Conservation (phyloP, 192 early-diverging fungal genomes). For the Obelidium mucronatum region DNA sequence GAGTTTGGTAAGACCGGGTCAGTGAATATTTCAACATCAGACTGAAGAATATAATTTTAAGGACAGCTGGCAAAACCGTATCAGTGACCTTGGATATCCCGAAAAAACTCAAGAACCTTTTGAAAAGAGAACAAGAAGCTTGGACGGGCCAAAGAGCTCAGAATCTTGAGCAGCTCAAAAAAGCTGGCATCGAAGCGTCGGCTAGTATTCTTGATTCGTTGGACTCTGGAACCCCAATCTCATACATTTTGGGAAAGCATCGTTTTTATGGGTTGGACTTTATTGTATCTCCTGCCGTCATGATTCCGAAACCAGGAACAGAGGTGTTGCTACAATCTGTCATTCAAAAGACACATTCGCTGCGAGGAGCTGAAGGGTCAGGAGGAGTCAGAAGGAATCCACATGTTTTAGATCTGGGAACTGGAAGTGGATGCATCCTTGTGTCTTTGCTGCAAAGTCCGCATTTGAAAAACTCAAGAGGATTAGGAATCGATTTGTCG, state of each 20-base stretch:
- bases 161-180: background rate
- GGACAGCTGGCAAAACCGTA: background rate
- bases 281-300: slow-evolving; percentile 64
- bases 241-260: slow-evolving; percentile 43
- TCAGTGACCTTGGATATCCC: background rate
- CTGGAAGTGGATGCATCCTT: slow-evolving; percentile 76
- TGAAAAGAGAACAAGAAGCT: slow-evolving; percentile 5
- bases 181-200: background rate
- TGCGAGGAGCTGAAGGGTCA: background rate
- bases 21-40: too few species aligned
- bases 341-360: background rate
- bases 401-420: slow-evolving; percentile 73
- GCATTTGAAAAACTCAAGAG: slow-evolving; percentile 32
- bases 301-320: slow-evolving; percentile 76
- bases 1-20: too few species aligned
- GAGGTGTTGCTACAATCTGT: slow-evolving; percentile 69
- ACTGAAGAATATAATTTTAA: too few species aligned
- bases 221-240: slow-evolving; percentile 7
- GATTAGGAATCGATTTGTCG: slow-evolving; percentile 68
- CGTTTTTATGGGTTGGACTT: slow-evolving; percentile 66
- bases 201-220: background rate
- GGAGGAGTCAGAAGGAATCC: too few species aligned
- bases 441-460: slow-evolving; percentile 58
- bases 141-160: slow-evolving; percentile 21
- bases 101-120: slow-evolving; percentile 17